Evolutionary conservation across 331 rosid genomes (phyloP).

Genomic region (Quercus tomentella): DNA sequence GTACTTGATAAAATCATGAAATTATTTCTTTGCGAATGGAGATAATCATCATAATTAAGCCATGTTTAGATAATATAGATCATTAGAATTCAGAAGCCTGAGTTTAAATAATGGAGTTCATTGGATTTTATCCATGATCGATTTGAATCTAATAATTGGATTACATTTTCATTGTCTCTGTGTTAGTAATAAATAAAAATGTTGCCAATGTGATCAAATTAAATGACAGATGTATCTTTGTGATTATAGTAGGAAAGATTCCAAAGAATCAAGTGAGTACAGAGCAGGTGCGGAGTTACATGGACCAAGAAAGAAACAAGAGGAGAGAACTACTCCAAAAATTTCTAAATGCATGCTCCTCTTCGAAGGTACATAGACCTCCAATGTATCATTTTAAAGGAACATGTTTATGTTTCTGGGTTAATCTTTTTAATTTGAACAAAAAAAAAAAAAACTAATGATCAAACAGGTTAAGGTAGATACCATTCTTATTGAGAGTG

Average conservation of each 20-base stretch:
- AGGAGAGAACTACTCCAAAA: slow-evolving; percentile 66
- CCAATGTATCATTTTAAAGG: background rate
- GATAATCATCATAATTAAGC: too few species aligned
- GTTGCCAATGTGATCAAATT: background rate
- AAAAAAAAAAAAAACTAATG: background rate
- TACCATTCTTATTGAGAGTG: slow-evolving; percentile 77
- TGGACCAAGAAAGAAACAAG: slow-evolving; percentile 69
- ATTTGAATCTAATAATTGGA: background rate
- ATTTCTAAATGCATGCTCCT: slow-evolving; percentile 52
- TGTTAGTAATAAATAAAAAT: background rate
- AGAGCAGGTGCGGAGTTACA: slow-evolving; percentile 58
- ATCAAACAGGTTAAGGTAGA: slow-evolving; percentile 68
- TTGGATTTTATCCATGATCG: too few species aligned
- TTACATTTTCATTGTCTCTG: background rate
- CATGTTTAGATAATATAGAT: too few species aligned
- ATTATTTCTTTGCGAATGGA: too few species aligned
- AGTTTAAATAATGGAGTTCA: too few species aligned
- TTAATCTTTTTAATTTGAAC: background rate
- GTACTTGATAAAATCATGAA: too few species aligned
- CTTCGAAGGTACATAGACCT: slow-evolving; percentile 41
- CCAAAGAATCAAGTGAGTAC: slow-evolving; percentile 75
- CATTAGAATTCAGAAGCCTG: too few species aligned
- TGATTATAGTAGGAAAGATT: slow-evolving; percentile 75
- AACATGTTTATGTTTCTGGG: background rate
- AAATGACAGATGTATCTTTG: background rate